These are phyloP conservation scores for Tieghemostelium lacteum DNA, from an alignment of 78 protist genomes.

Conservation along the genomic window DNA sequence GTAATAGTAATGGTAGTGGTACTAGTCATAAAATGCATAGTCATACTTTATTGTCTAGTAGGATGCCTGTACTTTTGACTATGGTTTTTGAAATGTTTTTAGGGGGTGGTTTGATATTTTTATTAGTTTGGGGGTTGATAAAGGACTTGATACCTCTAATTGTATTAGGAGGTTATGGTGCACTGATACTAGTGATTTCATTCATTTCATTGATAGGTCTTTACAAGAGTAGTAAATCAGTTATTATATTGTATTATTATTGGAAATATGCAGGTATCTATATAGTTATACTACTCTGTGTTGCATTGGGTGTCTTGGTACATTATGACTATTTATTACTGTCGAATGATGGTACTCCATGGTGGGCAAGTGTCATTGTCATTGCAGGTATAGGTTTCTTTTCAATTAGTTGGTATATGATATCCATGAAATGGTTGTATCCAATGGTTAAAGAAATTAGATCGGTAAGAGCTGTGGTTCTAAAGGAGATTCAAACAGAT, in stretches of 20 bases:
- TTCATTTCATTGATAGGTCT: no score
- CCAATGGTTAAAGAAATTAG: constrained; percentile 17
- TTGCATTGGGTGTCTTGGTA: constrained; percentile 37
- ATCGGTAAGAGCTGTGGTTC: not conserved
- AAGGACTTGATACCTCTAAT: no score
- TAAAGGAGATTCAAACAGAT: constrained; percentile 39
- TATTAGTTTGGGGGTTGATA: no score
- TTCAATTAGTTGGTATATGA: constrained; percentile 21
- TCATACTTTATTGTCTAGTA: no score
- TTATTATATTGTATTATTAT: constrained; percentile 43
- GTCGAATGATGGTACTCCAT: not conserved
- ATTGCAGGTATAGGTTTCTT: constrained; percentile 29
- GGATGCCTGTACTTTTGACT: no score
- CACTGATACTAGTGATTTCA: no score
- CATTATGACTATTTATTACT: constrained; percentile 9
- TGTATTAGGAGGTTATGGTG: no score
- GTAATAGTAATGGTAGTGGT: no score
- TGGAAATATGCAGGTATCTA: constrained; percentile 35
- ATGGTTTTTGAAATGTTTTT: no score
- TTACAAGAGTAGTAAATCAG: no score
- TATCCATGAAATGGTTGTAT: constrained; percentile 33
- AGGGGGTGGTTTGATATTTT: no score
- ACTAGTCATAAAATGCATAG: no score
- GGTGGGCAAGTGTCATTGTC: constrained; percentile 36
- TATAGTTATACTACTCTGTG: constrained; percentile 2